Evolutionary conservation across 352 stramenopile genomes (phyloP).

Genomic region (Thraustotheca clavata): DNA sequence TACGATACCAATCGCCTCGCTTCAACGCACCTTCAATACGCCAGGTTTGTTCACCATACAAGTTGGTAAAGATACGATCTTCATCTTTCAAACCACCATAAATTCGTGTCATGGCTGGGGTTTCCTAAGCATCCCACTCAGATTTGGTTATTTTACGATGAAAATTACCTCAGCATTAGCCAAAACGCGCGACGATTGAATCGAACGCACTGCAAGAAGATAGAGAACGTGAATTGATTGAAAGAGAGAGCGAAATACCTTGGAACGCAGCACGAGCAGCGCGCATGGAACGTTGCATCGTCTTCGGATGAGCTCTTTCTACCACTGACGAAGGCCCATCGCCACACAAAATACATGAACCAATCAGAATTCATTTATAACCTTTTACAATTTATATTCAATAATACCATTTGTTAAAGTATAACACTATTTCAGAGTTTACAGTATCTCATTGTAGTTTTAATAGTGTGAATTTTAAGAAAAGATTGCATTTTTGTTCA

Average conservation of each 20-base stretch:
- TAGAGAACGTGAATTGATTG: too few species aligned
- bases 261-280: background rate
- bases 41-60: slow-evolving; percentile 96
- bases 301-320: slow-evolving; percentile 7
- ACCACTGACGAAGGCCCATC: background rate
- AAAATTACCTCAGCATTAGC: slow-evolving; percentile 9
- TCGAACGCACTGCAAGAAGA: slow-evolving; percentile 3
- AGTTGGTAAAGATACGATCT: slow-evolving; percentile 99
- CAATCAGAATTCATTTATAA: background rate
- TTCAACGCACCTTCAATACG: slow-evolving; percentile 80
- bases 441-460: too few species aligned
- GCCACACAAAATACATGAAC: slow-evolving; percentile 12
- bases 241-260: slow-evolving; percentile 7
- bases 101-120: slow-evolving; percentile 58
- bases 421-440: background rate
- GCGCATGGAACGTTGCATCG: slow-evolving; percentile 4
- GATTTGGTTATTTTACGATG: too few species aligned
- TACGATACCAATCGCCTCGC: slow-evolving; percentile 95
- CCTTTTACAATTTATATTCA: background rate
- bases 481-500: too few species aligned
- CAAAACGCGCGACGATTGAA: slow-evolving; percentile 4
- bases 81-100: slow-evolving; percentile 97
- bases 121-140: too few species aligned
- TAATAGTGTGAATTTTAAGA: too few species aligned
- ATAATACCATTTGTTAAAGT: background rate